Percentiles rank a stretch among this genome's conserved stretches.
Evolutionary conservation across 129 eudicot genomes (phyloP).

Genomic region (Silybum marianum): DNA sequence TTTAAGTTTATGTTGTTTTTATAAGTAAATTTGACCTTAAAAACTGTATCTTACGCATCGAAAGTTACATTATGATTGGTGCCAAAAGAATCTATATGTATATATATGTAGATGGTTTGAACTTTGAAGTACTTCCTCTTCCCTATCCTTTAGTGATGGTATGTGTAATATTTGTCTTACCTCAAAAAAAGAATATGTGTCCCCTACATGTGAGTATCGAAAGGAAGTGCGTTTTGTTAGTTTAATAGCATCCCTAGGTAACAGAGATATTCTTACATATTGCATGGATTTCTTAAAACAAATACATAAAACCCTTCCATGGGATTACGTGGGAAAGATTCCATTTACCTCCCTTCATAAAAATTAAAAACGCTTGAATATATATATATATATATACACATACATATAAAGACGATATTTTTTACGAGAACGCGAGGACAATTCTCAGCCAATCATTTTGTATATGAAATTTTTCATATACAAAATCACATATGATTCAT

Average conservation of each 20-base stretch:
- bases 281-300: conserved; percentile 47
- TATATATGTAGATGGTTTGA: neutral
- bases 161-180: conserved; percentile 14
- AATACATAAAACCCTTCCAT: conserved; percentile 18
- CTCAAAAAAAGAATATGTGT: conserved; percentile 24
- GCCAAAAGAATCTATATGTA: neutral
- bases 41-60: neutral
- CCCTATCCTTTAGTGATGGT: neutral
- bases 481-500: too few species aligned
- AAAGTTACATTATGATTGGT: neutral
- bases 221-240: conserved; percentile 23
- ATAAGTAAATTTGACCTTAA: neutral
- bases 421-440: too few species aligned
- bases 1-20: neutral
- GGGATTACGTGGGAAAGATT: conserved; percentile 40
- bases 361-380: neutral
- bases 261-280: conserved; percentile 39
- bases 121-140: neutral
- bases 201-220: conserved; percentile 31
- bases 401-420: too few species aligned
- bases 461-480: too few species aligned
- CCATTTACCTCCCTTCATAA: conserved; percentile 22
- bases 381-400: neutral
- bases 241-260: conserved; percentile 45
- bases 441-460: too few species aligned